Base-by-base conservation (phyloP, 495 filamentous ascomycete genomes). In the Penicillium mononematosum region DNA sequence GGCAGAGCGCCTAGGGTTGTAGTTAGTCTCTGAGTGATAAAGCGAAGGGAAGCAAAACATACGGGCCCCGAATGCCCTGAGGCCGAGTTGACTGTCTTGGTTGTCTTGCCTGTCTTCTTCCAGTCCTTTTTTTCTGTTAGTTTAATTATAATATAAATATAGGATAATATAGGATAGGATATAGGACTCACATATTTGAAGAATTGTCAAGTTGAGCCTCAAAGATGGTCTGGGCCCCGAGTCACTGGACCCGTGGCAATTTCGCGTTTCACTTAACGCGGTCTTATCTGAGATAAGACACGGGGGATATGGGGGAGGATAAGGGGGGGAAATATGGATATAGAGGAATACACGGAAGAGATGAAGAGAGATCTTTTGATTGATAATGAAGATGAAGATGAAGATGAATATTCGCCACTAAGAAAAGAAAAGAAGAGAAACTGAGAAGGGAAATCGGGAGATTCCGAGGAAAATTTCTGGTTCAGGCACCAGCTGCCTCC, bases 41-140 rank as follows among this genome's bases (percentile, higher is more conserved):
- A 24, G 24, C 50, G 32, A 48, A 47, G 49, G 31, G 29, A 34
- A 44, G 38, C n/a, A 50, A 47, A 25, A 77, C 82, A 63, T 79
- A 84, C 81, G 85, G 85, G 57, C 85, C 85, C 39, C 84, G 76
- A 54, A 87, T 87, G 54, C 83, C 84, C 58, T 70, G 75, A 22
- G 70, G 68, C 34, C 71, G 68, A n/a, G 7, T 48, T 32, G 45
- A 6, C 47, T 76, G 65, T 72, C 78, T 64, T 48, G 43, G 1
- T 5, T 31, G 45, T n/a, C 45, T 34, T 34, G 31, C 17, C 64
- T 65, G 32, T 75, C 61, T 77, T 8, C 44, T 77, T 46, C 44
- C 44, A 7, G 29, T 7, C 45, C 45, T 80, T 31, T 8, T 48
- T 80, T 31, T 8, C 54, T 8, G 50, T 75, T 46, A 69, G 59